Evolutionary conservation across 768 basidiomycete species (phyloP).

Genomic region (Serendipita sp.): DNA sequence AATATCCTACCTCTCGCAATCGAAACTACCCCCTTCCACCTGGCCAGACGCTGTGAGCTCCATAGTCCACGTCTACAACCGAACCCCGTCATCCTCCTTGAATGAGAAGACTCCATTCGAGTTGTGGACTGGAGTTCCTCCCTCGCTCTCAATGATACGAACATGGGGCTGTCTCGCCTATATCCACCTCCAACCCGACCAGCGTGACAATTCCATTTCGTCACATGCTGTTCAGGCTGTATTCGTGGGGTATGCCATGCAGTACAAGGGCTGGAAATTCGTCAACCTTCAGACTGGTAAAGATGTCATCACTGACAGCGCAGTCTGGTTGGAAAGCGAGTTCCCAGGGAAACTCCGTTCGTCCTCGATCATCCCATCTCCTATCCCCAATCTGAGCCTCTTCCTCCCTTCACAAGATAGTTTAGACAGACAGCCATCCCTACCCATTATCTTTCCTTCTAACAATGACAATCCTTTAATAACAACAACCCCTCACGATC

Average conservation of each 20-base stretch:
- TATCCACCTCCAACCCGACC: conserved; percentile 22
- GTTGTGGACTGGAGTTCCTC: not conserved
- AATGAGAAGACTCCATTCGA: not conserved
- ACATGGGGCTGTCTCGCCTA: conserved; percentile 25
- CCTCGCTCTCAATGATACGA: not conserved
- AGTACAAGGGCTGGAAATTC: conserved; percentile 20
- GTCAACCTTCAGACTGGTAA: not conserved
- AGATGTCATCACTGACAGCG: not conserved
- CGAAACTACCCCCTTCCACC: conserved; percentile 4
- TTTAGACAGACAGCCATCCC: not conserved
- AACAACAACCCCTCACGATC: not conserved
- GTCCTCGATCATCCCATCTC: too few relatives aligned
- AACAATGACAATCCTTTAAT: not conserved
- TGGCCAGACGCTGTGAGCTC: conserved; percentile 6
- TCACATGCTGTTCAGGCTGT: conserved; percentile 19
- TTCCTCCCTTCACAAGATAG: too few relatives aligned
- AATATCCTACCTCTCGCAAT: not conserved
- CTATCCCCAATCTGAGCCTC: too few relatives aligned
- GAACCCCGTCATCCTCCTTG: not conserved
- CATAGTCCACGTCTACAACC: not conserved
- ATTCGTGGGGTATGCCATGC: conserved; percentile 22
- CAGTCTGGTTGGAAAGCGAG: not conserved
- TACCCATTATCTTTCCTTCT: not conserved
- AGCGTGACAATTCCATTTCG: not conserved
- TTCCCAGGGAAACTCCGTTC: not conserved